These are phyloP conservation scores for Aspergillus vadensis DNA, from an alignment of 2,329 filamentous ascomycete genomes.

Conservation along the genomic window DNA sequence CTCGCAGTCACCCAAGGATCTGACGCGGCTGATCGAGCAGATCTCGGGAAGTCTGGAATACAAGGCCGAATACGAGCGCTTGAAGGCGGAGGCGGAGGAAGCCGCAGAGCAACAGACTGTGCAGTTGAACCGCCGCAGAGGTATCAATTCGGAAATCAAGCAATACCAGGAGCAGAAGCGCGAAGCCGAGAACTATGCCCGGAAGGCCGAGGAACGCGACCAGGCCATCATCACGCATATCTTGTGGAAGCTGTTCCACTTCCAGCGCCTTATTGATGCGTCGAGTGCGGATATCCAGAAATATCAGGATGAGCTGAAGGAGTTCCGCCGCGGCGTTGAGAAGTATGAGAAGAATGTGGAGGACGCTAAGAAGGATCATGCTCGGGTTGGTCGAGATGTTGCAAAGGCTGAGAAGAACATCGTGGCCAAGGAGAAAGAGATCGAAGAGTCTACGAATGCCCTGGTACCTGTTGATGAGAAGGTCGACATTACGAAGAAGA, in stretches of 20 bases:
- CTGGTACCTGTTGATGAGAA: slow-evolving; percentile 92
- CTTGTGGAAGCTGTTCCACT: slow-evolving; percentile 95
- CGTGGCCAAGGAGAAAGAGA: slow-evolving; percentile 79
- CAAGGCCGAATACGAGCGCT: slow-evolving; percentile 86
- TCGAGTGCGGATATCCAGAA: slow-evolving; percentile 88
- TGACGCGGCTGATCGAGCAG: slow-evolving; percentile 92
- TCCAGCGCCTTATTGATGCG: slow-evolving; percentile 89
- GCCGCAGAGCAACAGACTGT: slow-evolving; percentile 86
- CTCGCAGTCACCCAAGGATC: slow-evolving; percentile 88
- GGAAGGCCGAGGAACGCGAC: slow-evolving; percentile 86
- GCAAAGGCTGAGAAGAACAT: slow-evolving; percentile 82
- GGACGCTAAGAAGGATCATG: slow-evolving; percentile 79
- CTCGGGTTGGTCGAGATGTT: slow-evolving; percentile 73
- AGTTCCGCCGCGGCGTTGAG: slow-evolving; percentile 84
- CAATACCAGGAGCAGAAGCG: slow-evolving; percentile 96
- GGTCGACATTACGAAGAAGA: slow-evolving; percentile 73
- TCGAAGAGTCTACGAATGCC: slow-evolving; percentile 82
- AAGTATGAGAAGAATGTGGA: slow-evolving; percentile 80
- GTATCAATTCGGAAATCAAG: slow-evolving; percentile 97
- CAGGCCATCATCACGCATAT: slow-evolving; percentile 90
- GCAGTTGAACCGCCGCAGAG: slow-evolving; percentile 83
- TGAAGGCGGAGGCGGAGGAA: slow-evolving; percentile 84
- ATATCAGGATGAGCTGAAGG: slow-evolving; percentile 92
- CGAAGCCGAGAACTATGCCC: slow-evolving; percentile 90
- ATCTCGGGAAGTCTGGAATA: slow-evolving; percentile 95